Evolutionary conservation across 1,139 yeast genomes (phyloP), one percentile per base, ranked within the genome.

Genomic region (Meyerozyma carpophila): DNA sequence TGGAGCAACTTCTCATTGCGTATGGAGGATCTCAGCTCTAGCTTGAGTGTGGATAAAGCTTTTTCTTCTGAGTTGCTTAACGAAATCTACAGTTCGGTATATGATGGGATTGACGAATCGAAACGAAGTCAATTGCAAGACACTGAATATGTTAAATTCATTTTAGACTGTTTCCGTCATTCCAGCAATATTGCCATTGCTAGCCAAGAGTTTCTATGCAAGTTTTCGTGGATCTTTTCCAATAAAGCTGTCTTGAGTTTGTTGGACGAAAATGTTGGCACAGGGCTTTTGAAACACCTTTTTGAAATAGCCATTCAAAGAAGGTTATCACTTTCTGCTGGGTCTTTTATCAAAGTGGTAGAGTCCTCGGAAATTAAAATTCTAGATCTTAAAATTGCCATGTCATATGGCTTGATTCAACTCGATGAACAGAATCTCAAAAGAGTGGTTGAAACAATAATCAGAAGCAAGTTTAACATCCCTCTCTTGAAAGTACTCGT

Each of bases 51-150:
- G 13, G 25, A 29, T 5, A 14, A 10, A 2, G 21, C 34, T 1
- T 8, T 20, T 4, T 32, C 44, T n/a, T 26, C 47, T 1, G 54
- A 58, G 5, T 50, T 73, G 3, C 41, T 75, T 7, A 65, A 63
- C 49, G 79, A 75, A 46, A 55, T 75, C 2, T 68, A 31, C 20
- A n/a, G 10, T 9, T n/a, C 34, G 34, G 20, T 31, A 13, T 31
- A 31, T 14, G 34, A 31, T 13, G 16, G 9, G 3, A 31, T 31
- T 13, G 14, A 9, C 20, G 20, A 31, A 3, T 4, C 41, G 37
- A 11, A 45, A 43, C 21, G 36, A 45, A 10, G 21, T 9, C n/a
- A 18, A 34, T 20, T 34, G 25, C 25, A 18, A 9, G 26, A 34
- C 16, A 44, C 47, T 41, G 42, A 51, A 5, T 43, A 55, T 37